phyloP scores from a whole-genome alignment of 2,329 filamentous ascomycete species.

The Lizonia empirigonia region DNA sequence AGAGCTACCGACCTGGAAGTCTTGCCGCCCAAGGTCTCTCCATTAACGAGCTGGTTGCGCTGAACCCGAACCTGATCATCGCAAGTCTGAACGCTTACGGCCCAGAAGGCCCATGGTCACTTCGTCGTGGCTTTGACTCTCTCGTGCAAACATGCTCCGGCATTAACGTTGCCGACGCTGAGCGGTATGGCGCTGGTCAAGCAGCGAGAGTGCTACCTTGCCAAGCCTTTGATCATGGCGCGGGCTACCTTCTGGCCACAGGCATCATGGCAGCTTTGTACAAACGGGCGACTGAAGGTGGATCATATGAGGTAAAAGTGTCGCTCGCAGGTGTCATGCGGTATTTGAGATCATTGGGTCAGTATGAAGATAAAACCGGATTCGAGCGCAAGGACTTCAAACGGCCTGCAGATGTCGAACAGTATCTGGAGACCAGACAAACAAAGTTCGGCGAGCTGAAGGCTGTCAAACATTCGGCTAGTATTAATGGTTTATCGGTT shows the following conservation, averaged over 20 bases:
- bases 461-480: constrained; percentile 57
- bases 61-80: constrained; percentile 55
- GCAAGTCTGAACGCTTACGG: constrained; percentile 63
- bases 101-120: constrained; percentile 53
- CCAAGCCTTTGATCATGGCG: constrained; percentile 63
- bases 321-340: constrained; percentile 62
- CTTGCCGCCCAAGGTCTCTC: constrained; percentile 54
- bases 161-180: constrained; percentile 62
- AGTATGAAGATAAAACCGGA: constrained; percentile 52
- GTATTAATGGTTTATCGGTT: constrained; percentile 52
- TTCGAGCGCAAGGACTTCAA: constrained; percentile 50
- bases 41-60: constrained; percentile 43
- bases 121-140: constrained; percentile 61
- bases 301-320: constrained; percentile 60
- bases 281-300: constrained; percentile 52
- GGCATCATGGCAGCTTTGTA: constrained; percentile 61
- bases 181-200: constrained; percentile 50
- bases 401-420: constrained; percentile 35
- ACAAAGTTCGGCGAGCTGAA: constrained; percentile 56
- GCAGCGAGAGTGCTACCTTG: constrained; percentile 55
- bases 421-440: constrained; percentile 53
- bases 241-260: constrained; percentile 61
- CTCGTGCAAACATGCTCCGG: constrained; percentile 62
- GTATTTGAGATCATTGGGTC: constrained; percentile 62
- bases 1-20: constrained; percentile 59